These are phyloP conservation scores for Magnusiomyces tetraspermus DNA, from an alignment of 1,139 yeast genomes.

Conservation along the genomic window DNA sequence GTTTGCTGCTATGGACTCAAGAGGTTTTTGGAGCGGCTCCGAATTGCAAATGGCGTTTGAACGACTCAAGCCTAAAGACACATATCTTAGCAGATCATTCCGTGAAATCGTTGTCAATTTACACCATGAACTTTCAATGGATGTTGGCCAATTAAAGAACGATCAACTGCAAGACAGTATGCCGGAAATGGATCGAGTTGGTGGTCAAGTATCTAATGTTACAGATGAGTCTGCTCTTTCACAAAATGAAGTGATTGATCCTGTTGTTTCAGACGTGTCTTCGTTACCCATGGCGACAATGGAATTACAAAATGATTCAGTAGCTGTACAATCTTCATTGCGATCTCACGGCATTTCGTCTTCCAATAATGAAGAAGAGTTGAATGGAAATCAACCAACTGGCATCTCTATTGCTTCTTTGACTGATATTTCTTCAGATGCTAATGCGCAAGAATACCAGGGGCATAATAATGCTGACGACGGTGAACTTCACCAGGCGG, in stretches of 20 bases:
- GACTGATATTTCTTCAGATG: too few species aligned
- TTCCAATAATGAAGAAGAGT: too few species aligned
- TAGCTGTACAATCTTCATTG: too few species aligned
- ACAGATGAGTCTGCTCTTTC: not conserved
- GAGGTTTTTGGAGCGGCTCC: conserved; percentile 15
- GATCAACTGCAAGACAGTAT: not conserved
- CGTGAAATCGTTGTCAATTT: conserved; percentile 9
- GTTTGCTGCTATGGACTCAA: conserved; percentile 36
- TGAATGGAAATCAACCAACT: too few species aligned
- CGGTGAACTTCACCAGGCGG: too few species aligned
- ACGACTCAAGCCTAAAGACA: conserved; percentile 1
- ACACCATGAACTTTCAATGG: conserved; percentile 1
- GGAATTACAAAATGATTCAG: too few species aligned
- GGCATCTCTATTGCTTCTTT: too few species aligned
- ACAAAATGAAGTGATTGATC: not conserved
- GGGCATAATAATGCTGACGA: too few species aligned
- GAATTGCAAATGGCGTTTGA: conserved; percentile 12
- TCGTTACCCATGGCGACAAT: too few species aligned
- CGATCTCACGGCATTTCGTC: too few species aligned
- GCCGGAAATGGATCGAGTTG: not conserved
- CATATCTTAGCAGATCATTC: conserved; percentile 6
- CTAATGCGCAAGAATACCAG: too few species aligned
- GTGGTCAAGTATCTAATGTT: not conserved
- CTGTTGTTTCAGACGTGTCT: too few species aligned
- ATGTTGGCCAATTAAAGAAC: not conserved